These are phyloP conservation scores for Plenodomus lindquistii DNA, from an alignment of 2,329 filamentous ascomycete genomes.

Conservation along the genomic window DNA sequence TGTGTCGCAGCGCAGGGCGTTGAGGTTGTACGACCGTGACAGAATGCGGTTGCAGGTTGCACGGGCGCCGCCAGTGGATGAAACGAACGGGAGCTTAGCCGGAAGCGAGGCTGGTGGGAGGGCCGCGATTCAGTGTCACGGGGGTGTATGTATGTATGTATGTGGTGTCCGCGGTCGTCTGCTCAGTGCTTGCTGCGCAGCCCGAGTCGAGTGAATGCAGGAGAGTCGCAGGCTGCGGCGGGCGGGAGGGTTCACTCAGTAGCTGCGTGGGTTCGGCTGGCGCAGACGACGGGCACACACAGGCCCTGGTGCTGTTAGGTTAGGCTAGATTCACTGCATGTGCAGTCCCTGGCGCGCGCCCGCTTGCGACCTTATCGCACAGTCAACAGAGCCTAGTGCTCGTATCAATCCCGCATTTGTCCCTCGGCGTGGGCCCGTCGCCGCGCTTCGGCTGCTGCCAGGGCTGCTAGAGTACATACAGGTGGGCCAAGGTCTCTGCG, in stretches of 20 bases:
- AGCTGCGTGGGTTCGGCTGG: slow-evolving; percentile 7
- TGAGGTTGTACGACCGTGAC: slow-evolving; percentile 20
- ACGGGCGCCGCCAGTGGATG: slow-evolving; percentile 23
- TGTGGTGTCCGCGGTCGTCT: not conserved
- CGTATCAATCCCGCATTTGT: slow-evolving; percentile 16
- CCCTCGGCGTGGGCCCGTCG: slow-evolving; percentile 11
- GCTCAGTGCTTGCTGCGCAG: not conserved
- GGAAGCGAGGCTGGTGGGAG: slow-evolving; percentile 17
- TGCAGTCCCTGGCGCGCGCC: slow-evolving; percentile 18
- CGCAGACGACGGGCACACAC: slow-evolving; percentile 7
- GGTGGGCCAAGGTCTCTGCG: not conserved
- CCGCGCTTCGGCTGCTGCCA: not conserved
- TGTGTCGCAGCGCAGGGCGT: slow-evolving; percentile 25
- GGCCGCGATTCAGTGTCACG: not conserved
- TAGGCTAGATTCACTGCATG: slow-evolving; percentile 23
- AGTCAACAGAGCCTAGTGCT: slow-evolving; percentile 18
- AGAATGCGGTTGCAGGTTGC: slow-evolving; percentile 31
- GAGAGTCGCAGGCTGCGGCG: slow-evolving; percentile 1
- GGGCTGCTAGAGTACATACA: no score
- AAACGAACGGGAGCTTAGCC: slow-evolving; percentile 18
- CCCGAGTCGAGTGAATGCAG: slow-evolving; percentile 3
- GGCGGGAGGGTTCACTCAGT: slow-evolving; percentile 11
- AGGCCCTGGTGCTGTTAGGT: slow-evolving; percentile 14
- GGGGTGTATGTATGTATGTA: slow-evolving; percentile 1
- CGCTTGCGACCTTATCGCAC: slow-evolving; percentile 29